Percentiles rank a stretch among this genome's conserved stretches.
phyloP scores from a whole-genome alignment of 169 alveolate species.

The Plasmodium blacklocki region DNA sequence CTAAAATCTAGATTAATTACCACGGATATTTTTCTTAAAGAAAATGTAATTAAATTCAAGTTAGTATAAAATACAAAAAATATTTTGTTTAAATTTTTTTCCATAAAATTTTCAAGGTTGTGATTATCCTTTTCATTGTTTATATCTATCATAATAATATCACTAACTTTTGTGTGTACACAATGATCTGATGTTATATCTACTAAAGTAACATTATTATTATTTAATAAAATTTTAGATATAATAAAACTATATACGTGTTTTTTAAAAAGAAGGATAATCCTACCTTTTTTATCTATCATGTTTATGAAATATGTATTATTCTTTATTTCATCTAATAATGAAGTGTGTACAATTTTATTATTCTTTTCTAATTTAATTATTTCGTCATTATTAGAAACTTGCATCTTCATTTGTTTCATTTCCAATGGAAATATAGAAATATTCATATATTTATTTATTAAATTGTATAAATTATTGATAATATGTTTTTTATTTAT shows the following conservation, averaged over 20 bases:
- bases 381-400: neutral
- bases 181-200: neutral
- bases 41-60: slow-evolving; percentile 1
- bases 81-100: slow-evolving; percentile 9
- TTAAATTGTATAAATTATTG: slow-evolving; percentile 24
- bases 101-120: slow-evolving; percentile 3
- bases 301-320: slow-evolving; percentile 6
- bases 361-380: neutral
- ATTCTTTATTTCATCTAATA: neutral
- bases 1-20: slow-evolving; percentile 36
- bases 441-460: neutral
- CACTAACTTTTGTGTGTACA: slow-evolving; percentile 5
- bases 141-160: slow-evolving; percentile 25
- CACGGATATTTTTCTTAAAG: neutral
- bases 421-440: neutral
- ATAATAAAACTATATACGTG: slow-evolving; percentile 18
- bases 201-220: slow-evolving; percentile 7
- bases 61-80: slow-evolving; percentile 20
- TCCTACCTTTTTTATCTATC: neutral
- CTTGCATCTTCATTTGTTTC: neutral
- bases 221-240: slow-evolving; percentile 14
- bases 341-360: neutral
- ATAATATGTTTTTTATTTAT: neutral
- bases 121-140: slow-evolving; percentile 1
- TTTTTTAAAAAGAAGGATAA: slow-evolving; percentile 24